phyloP scores from a whole-genome alignment of 2,329 filamentous ascomycete species.

The Lojkania enalia region DNA sequence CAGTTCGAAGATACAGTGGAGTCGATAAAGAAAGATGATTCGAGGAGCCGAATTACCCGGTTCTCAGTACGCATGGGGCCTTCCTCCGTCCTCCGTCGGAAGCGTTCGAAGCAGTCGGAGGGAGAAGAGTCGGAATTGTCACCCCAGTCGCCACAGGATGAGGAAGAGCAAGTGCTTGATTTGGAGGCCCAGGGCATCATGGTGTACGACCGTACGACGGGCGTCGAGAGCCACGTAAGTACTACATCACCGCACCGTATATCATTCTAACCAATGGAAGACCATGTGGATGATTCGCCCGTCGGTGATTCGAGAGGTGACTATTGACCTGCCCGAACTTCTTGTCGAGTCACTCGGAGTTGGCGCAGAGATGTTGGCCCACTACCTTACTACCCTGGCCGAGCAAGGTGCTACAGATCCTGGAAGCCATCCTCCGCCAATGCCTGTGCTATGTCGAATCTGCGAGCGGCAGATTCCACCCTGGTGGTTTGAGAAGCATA shows the following conservation, averaged over 20 bases:
- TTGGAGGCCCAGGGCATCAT: constrained; percentile 98
- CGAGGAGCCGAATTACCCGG: constrained; percentile 76
- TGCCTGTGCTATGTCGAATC: constrained; percentile 89
- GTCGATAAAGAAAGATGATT: constrained; percentile 84
- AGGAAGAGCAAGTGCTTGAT: constrained; percentile 64
- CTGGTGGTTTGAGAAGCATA: constrained; percentile 99
- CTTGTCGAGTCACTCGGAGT: constrained; percentile 93
- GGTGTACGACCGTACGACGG: constrained; percentile 88
- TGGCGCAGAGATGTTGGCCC: constrained; percentile 90
- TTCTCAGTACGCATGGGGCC: constrained; percentile 44
- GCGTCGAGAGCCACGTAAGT: constrained; percentile 87
- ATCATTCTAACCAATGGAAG: constrained; percentile 54
- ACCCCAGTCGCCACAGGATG: constrained; percentile 34
- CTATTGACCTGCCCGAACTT: constrained; percentile 86
- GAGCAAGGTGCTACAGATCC: constrained; percentile 79
- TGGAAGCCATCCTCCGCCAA: constrained; percentile 75
- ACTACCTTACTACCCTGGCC: constrained; percentile 86
- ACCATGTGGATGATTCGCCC: constrained; percentile 99
- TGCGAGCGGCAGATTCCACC: constrained; percentile 96
- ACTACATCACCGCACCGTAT: constrained; percentile 25
- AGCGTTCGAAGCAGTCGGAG: constrained; percentile 27
- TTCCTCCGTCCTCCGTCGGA: constrained; percentile 38
- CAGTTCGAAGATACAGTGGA: constrained; percentile 84
- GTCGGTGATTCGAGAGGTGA: constrained; percentile 86
- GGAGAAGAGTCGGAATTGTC: constrained; percentile 33